phyloP scores from a whole-genome alignment of 176 grass and related monocot genomes.

The Paspalum notatum region DNA sequence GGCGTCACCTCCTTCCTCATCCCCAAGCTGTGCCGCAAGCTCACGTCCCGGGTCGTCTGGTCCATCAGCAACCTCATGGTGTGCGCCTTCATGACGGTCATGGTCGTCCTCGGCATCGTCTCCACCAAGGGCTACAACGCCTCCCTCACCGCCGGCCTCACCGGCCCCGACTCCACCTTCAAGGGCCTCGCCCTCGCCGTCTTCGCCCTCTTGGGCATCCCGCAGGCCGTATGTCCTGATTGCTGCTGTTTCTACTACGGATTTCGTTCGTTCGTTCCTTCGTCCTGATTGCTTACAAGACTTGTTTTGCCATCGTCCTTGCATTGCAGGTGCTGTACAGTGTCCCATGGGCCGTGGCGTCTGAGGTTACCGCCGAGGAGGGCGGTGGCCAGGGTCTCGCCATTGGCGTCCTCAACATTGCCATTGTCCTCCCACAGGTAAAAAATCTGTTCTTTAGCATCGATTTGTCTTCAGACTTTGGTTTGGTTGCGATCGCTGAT shows the following conservation, averaged over 20 bases:
- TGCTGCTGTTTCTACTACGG: not conserved
- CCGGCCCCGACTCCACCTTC: conserved; percentile 24
- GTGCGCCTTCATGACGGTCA: conserved; percentile 27
- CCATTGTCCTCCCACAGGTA: conserved; percentile 58
- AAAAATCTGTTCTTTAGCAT: not conserved
- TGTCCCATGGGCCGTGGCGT: conserved; percentile 57
- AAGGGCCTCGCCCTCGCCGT: conserved; percentile 33
- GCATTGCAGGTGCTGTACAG: conserved; percentile 51
- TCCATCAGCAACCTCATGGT: conserved; percentile 53
- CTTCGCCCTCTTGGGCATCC: conserved; percentile 55
- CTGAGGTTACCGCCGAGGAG: conserved; percentile 51
- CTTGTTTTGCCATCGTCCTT: not conserved
- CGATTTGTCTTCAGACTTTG: not conserved
- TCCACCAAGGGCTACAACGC: conserved; percentile 50
- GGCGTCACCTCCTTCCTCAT: conserved; percentile 49
- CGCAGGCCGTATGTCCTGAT: conserved; percentile 43
- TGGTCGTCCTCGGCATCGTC: conserved; percentile 38
- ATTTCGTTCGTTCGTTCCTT: not conserved
- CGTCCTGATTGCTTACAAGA: not conserved
- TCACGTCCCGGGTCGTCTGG: conserved; percentile 59
- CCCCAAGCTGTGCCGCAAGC: conserved; percentile 57
- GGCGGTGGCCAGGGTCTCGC: conserved; percentile 51
- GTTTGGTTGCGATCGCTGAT: not conserved
- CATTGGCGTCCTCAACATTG: conserved; percentile 62
- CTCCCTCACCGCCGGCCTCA: conserved; percentile 6